Evolutionary conservation across 495 filamentous ascomycete species (phyloP), one percentile per base, ranked within the genome.

Genomic region (Penicillium mononematosum): DNA sequence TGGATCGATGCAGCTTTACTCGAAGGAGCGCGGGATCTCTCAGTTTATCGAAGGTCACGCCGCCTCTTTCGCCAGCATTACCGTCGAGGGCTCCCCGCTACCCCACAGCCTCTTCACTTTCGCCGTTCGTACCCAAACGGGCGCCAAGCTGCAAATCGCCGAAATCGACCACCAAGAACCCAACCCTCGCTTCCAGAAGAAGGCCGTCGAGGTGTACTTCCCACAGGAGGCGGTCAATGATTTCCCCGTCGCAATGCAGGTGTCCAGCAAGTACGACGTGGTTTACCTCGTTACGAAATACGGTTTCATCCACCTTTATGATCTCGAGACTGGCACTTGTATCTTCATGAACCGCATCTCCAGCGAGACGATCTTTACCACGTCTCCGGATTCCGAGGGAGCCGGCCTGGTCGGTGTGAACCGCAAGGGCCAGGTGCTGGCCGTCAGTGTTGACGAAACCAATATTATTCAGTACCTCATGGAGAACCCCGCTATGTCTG

Each of bases 291-390:
- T 98, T 53, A 99, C 94, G 17, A 99, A 99, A 70, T 99, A 97
- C 68, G 94, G 94, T 42, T 99, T 98, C 75, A 98, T 99, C 62
- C 94, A 99, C 72, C 83, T 99, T 10, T 98, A 98, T 72, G 94
- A 99, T 65, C 83, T 99, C 44, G 94, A 98, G 77, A 93, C 90
- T 6, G 94, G 90, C 34, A 90, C 89, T n/a, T 94, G 91, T 69
- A 93, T 99, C 68, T 99, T 96, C 84, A 96, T 99, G 92, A 98
- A 99, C 76, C 88, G 94, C 50, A 99, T 99, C 66, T 99, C 94
- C 20, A 95, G 91, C 76, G 94, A 99, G 68, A 99, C 94, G 0
- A 98, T 99, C 67, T 99, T 99, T 76, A 92, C 92, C 16, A 96
- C 92, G 12, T 86, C 91, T 5, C 75, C 85, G 14, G 93, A 98